Conservation (phyloP, 352 stramenopile species). For the Thraustotheca clavata region DNA sequence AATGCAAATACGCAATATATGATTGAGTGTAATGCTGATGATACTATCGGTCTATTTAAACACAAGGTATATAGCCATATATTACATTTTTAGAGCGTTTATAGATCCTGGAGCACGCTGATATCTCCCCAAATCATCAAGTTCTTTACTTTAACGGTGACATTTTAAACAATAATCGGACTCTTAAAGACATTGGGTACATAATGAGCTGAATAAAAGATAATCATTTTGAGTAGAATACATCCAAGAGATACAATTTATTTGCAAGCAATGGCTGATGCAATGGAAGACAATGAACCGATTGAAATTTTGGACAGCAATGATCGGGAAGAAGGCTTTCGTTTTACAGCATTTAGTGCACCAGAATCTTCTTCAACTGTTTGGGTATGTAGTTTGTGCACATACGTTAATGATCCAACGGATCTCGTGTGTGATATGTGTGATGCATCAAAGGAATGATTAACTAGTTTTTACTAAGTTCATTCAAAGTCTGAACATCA, state of each 20-base stretch:
- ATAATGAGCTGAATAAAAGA: slow-evolving; percentile 16
- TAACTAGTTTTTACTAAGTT: no score
- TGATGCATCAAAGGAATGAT: slow-evolving; percentile 18
- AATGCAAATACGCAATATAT: slow-evolving; percentile 40
- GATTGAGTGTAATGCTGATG: slow-evolving; percentile 44
- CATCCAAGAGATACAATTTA: slow-evolving; percentile 67
- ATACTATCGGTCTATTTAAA: slow-evolving; percentile 72
- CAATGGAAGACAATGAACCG: slow-evolving; percentile 43
- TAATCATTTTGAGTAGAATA: slow-evolving; percentile 30
- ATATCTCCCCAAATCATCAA: slow-evolving; percentile 57
- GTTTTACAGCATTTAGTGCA: slow-evolving; percentile 29
- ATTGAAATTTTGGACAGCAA: slow-evolving; percentile 24
- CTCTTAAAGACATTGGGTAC: slow-evolving; percentile 60
- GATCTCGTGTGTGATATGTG: slow-evolving; percentile 63
- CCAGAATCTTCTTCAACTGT: slow-evolving; percentile 47
- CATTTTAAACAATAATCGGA: slow-evolving; percentile 39
- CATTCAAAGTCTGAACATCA: slow-evolving; percentile 3
- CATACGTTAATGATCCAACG: slow-evolving; percentile 63
- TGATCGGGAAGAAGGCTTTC: slow-evolving; percentile 54
- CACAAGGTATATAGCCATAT: slow-evolving; percentile 20
- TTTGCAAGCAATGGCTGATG: slow-evolving; percentile 46
- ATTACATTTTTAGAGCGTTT: neutral
- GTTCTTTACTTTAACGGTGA: slow-evolving; percentile 59
- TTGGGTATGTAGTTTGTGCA: slow-evolving; percentile 67
- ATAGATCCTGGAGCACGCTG: slow-evolving; percentile 53